Evolutionary conservation across 306 rosid genomes (phyloP).

Genomic region (Hippophae tibetana): DNA sequence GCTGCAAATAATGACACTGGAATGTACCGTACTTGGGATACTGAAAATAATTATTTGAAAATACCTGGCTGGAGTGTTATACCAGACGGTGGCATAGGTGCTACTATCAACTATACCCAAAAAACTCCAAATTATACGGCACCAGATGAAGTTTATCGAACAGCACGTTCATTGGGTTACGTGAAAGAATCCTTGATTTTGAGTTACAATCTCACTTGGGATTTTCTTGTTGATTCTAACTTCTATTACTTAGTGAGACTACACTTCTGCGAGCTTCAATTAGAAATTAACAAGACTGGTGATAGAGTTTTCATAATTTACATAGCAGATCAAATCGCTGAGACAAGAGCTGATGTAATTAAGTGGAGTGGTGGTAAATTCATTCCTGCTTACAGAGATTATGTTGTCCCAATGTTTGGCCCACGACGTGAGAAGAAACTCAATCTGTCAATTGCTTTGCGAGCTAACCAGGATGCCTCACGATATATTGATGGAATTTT

Average conservation of each 20-base stretch:
- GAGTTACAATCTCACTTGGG: constrained; percentile 15
- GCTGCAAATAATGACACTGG: constrained; percentile 8
- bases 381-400: constrained; percentile 16
- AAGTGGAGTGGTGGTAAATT: background rate
- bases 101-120: no score
- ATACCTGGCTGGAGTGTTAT: background rate
- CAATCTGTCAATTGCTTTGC: background rate
- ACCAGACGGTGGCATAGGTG: background rate
- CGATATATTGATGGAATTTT: background rate
- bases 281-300: fast-evolving
- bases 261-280: constrained; percentile 23
- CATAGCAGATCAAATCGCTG: background rate
- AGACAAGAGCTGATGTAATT: fast-evolving
- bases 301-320: constrained; percentile 7
- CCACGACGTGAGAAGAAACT: background rate
- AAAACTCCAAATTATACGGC: background rate
- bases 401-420: background rate
- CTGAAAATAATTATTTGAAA: fast-evolving
- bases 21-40: constrained; percentile 14
- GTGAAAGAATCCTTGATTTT: background rate
- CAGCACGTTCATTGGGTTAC: constrained; percentile 1
- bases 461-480: background rate
- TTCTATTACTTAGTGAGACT: constrained; percentile 26
- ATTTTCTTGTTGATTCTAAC: constrained; percentile 8
- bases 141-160: background rate